Base-by-base conservation (phyloP, 345 rosid genomes). In the Aegle marmelos region DNA sequence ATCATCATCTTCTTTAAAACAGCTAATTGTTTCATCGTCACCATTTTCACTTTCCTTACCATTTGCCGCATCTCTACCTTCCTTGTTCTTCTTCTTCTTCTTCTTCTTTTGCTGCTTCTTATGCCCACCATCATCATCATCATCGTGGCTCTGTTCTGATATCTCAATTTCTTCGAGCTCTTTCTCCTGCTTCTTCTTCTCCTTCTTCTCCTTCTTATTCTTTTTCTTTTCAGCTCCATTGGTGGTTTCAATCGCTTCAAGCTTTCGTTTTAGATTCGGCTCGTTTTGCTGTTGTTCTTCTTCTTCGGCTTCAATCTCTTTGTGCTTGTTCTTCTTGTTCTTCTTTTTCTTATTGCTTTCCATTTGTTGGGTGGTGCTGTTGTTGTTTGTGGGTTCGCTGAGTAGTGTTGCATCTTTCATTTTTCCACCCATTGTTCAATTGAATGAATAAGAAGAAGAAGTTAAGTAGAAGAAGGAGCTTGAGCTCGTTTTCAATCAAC, bases 171-270 rank as follows among this genome's bases (percentile, higher is more conserved):
- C 75, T 34, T 68, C 71, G 21, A 39, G 64, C 9, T 66, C 81
- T 78, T 58, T 70, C 69, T 48, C 76, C 6, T 30, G 53, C 25
- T 79, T 83, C 45, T 82, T 79, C 73, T 84, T 78, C 58, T 84
- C 77, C 34, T 84, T 86, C 63, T 84, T 84, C 89, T 82, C 77
- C 33, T 84, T 88, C 64, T 84, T 86, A 86, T 82, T 86, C 79
- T 84, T 87, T 75, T 86, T 86, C 41, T 77, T 86, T 45, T 76
- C 67, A 14, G 9, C 79, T 33, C 58, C 61, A 3, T 71, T 77
- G 3, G 77, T 72, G 58, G 73, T 66, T 48, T 83, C 81, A 64
- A 76, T 69, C 53, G 73, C 80, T 27, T 61, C 68, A 59, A 75
- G 69, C 62, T 83, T 82, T 70, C 80, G 75, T 82, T 80, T 80